Base-by-base conservation (phyloP, 495 filamentous ascomycete species). In the Penicillium diatomitis region DNA sequence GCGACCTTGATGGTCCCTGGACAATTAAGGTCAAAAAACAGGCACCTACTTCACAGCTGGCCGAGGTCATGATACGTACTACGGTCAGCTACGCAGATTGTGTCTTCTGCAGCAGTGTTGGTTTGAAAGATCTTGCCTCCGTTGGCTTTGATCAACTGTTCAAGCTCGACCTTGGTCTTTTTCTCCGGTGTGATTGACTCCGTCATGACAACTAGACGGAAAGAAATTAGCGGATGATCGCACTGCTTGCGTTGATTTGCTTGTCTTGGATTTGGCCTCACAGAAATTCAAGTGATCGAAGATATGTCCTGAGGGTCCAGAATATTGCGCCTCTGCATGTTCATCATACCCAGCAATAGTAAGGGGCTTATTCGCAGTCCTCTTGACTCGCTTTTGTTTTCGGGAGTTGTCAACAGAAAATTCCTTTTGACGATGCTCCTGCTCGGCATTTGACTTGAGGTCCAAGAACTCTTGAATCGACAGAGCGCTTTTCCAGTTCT, bases 121-220 rank as follows among this genome's bases (percentile, higher is more conserved):
- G 79, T 81, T 61, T 96, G 89, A 38, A 82, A 84, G 38, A 95
- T 78, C 35, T 71, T 80, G n/a, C 90, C 92, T 27, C 92, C 94
- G 47, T 97, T 80, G 20, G 81, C 74, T 63, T 96, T 97, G 56
- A 96, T 78, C 1, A 97, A 70, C 38, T 82, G 75, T 61, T 97
- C 90, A n/a, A 97, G 66, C 43, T 90, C 82, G 0, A 77, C 71
- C 60, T 96, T 97, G 7, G 77, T 72, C 57, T 79, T 86, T 68
- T 88, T 91, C 10, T 68, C 58, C 6, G 80, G 79, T 8, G 64
- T 55, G 8, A 62, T 56, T 5, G 76, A 73, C 36, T 85, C 83
- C 4, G 80, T 85, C 70, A 85, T 75, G 38, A 87, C 63, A 59
- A 75, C 76, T 79, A 34, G 20, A 20, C 20, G 20, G 20, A 20